Evolutionary conservation across 306 rosid genomes (phyloP).

Genomic region (Malus sylvestris): DNA sequence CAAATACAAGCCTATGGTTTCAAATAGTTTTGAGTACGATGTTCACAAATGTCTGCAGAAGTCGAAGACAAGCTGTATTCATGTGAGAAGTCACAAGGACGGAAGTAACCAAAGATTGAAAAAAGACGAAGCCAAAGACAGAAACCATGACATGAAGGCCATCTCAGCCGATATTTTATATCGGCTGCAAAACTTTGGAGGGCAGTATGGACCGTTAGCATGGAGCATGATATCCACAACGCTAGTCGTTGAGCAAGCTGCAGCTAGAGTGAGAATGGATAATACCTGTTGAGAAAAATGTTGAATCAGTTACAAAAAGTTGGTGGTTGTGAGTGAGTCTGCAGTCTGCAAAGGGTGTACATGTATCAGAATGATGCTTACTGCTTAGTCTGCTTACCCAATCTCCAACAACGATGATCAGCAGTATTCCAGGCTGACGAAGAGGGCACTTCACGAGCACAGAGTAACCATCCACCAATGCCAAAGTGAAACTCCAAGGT

Average conservation of each 20-base stretch:
- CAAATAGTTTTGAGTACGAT: background rate
- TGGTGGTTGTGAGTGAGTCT: background rate
- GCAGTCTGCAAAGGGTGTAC: background rate
- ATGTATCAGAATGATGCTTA: conserved; percentile 15
- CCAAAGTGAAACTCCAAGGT: conserved; percentile 89
- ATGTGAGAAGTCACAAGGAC: conserved; percentile 37
- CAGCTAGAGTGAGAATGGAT: conserved; percentile 67
- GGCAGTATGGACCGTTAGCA: conserved; percentile 36
- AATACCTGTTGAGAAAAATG: conserved; percentile 34
- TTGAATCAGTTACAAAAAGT: conserved; percentile 1
- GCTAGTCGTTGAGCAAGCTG: conserved; percentile 74
- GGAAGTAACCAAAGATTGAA: conserved; percentile 77
- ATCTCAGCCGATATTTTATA: conserved; percentile 61
- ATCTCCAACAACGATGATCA: conserved; percentile 66
- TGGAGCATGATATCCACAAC: conserved; percentile 60
- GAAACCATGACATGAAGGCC: conserved; percentile 76
- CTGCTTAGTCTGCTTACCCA: conserved; percentile 52
- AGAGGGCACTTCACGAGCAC: conserved; percentile 59
- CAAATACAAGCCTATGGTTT: background rate
- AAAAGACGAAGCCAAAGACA: conserved; percentile 55
- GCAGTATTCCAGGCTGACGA: conserved; percentile 62
- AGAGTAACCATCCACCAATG: conserved; percentile 78
- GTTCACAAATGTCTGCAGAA: conserved; percentile 3
- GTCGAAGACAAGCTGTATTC: background rate
- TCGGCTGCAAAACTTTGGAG: conserved; percentile 47